phyloP scores from a whole-genome alignment of 495 filamentous ascomycete species.

The Bathelium albidoporum region DNA sequence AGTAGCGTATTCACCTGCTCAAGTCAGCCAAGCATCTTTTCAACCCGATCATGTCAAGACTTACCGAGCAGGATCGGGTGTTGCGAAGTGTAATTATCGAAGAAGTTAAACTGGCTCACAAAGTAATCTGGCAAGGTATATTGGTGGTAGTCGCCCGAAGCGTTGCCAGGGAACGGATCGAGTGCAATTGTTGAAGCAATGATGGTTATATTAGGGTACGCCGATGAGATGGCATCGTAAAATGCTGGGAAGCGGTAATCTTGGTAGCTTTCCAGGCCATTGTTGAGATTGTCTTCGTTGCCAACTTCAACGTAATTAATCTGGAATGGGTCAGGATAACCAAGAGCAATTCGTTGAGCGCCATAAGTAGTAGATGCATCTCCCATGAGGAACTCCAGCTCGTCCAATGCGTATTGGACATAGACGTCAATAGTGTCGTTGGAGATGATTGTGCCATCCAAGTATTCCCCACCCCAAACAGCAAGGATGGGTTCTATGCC shows the following conservation, averaged over 20 bases:
- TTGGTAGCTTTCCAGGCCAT: constrained; percentile 41
- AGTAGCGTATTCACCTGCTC: constrained; percentile 39
- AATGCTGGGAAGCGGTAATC: constrained; percentile 49
- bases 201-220: constrained; percentile 52
- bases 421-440: constrained; percentile 27
- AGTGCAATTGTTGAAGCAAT: constrained; percentile 35
- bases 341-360: constrained; percentile 44
- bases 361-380: constrained; percentile 46
- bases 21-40: constrained; percentile 28
- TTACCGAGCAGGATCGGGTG: constrained; percentile 20
- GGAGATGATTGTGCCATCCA: constrained; percentile 26
- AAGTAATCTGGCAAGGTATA: constrained; percentile 43
- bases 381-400: constrained; percentile 57
- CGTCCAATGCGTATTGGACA: constrained; percentile 53
- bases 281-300: constrained; percentile 50
- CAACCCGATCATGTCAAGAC: constrained; percentile 16
- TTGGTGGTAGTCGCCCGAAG: constrained; percentile 28
- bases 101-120: constrained; percentile 44
- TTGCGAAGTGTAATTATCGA: constrained; percentile 35
- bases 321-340: constrained; percentile 47
- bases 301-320: constrained; percentile 55
- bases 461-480: constrained; percentile 26
- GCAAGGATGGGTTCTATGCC: constrained; percentile 27
- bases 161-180: constrained; percentile 13
- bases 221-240: constrained; percentile 43